Percentiles rank a stretch among this genome's conserved stretches.
These are phyloP conservation scores for Boletus rufocinnamomeus DNA, from an alignment of 768 basidiomycete species.

Conservation along the genomic window DNA sequence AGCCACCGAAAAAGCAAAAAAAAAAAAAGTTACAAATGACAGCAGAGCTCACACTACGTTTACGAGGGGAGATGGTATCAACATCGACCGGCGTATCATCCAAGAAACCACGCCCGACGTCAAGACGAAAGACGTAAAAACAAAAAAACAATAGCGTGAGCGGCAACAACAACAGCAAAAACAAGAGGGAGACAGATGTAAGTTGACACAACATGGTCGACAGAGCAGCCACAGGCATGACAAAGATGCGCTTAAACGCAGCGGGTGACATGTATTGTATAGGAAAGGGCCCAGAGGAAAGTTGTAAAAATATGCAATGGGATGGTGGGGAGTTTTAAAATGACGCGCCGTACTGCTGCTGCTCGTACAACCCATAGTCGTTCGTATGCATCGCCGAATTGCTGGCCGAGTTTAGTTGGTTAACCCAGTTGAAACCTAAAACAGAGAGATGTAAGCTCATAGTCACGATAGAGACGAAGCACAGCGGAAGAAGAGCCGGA, in stretches of 20 bases:
- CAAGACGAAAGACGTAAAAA: background rate
- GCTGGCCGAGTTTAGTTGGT: slow-evolving; percentile 27
- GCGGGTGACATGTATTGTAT: background rate
- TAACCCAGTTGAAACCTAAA: slow-evolving; percentile 40
- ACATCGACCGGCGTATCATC: background rate
- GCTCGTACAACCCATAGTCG: slow-evolving; percentile 32
- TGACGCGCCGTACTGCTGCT: slow-evolving; percentile 18
- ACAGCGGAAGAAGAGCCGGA: background rate
- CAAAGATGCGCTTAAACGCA: background rate
- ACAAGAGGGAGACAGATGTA: background rate
- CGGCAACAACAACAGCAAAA: background rate
- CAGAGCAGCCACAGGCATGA: background rate
- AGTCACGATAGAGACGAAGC: background rate
- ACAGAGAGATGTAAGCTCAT: background rate
- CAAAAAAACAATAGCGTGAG: background rate
- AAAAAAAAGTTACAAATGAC: background rate
- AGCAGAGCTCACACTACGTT: background rate
- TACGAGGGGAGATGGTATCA: background rate
- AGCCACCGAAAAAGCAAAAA: background rate
- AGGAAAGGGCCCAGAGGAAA: background rate
- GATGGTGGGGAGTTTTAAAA: slow-evolving; percentile 1
- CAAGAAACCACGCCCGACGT: background rate
- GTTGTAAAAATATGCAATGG: background rate
- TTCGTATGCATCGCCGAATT: slow-evolving; percentile 23
- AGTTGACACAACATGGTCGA: background rate